Base-by-base conservation (phyloP, 108 stramenopile species). In the Parietichytrium sp. region DNA sequence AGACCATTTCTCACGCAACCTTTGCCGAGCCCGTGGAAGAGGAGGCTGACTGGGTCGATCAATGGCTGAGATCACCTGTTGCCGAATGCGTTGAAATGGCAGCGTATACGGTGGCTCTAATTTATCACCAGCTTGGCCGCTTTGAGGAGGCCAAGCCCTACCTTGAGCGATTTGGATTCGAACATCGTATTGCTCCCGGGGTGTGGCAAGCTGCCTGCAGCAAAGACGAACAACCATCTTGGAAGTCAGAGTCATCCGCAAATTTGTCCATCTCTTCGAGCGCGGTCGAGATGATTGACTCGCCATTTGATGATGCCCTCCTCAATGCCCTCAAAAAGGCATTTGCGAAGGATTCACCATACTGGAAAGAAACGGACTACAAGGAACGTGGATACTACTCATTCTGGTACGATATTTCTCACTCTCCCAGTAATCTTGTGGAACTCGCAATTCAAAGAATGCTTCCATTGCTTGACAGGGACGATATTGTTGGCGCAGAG, bases 401-500 rank as follows among this genome's bases (percentile, higher is more conserved):
- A 0, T 72, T 72, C 20, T 72, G 61, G 61, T 72, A 72, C 20
- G 61, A 72, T 7, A 27, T 72, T 38, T n/a, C 29, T 8, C 3
- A 25, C 13, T 45, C 36, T 45, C 61, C 61, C 6, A 45, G 38
- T 0, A 72, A 72, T 42, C 61, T 72, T 6, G 61, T 72, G 10
- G 61, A 72, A 38, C 33, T 45, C 10, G 61, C 61, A 2, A 72
- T 72, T 1, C 61, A 72, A 72, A 42, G 45, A 42, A 1, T 72
- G 10, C 20, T 72, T 6, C 6, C 61, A 6, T 25, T 23, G 29
- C 16, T 72, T 18, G 61, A n/a, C 42, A 8, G 61, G 13, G 61
- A 27, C 42, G 61, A 72, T 45, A 84, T 92, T 86, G 91, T 89
- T 83, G 94, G 83, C 49, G 88, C 84, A 4, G 94, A 95, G 72